Evolutionary conservation across 2,329 filamentous ascomycete genomes (phyloP), one percentile per base, ranked within the genome.

Genomic region (Saccharata proteae): DNA sequence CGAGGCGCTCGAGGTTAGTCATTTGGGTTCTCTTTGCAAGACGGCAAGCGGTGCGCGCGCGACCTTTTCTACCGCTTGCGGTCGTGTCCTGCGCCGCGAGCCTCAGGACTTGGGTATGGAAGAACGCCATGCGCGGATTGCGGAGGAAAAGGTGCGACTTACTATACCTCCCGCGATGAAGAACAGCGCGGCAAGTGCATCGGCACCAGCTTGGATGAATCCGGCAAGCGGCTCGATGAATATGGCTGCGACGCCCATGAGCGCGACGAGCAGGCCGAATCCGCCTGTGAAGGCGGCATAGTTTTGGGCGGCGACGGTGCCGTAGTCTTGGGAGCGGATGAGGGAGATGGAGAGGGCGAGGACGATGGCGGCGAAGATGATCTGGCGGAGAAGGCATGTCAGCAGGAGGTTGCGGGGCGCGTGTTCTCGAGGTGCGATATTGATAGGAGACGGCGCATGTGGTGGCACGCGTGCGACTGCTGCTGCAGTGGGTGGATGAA

Each of bases 161-260:
- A 47, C 46, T 11, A 49, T 43, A 19, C 43, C 46, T 5, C 40
- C 45, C 13, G 42, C 44, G 16, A 47, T 30, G 5, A 43, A 30
- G 19, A 48, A 37, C 5, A 48, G 20, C 8, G 39, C 32, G 5
- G 44, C 35, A 6, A 47, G 26, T 2, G 20, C 43, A 30, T 49
- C 46, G 16, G 43, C 23, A 5, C 23, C 40, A 4, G 37, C 32
- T 30, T 42, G 39, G 35, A 48, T 34, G 13, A 46, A 16, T 9
- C 24, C 38, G 10, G 36, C 25, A 1, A 47, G 32, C 6, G 36
- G 22, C 4, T 42, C 33, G 17, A 47, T n/a, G 26, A 38, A 44
- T 15, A 40, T 29, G 9, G 44, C 34, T 5, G 38, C 43, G 18
- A 44, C 12, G 6, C 46, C 46, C n/a, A 47, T 23, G 11, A 44